Base-by-base conservation (phyloP, 139 green algal genomes). In the Nannochloris sp. region DNA sequence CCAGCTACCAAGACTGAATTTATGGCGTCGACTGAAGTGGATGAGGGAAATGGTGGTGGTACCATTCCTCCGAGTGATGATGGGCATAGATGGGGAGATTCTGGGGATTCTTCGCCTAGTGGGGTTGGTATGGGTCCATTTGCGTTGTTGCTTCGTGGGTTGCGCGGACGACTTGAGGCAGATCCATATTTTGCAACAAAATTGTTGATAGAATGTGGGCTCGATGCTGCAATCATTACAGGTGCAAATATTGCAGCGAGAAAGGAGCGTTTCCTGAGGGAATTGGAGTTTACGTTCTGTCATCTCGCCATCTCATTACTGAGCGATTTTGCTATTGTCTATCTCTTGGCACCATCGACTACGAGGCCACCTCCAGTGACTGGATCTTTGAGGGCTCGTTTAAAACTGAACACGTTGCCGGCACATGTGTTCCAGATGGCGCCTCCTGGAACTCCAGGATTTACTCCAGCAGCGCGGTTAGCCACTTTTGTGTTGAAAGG, bases 291-390 rank as follows among this genome's bases (percentile, higher is more conserved):
- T 62, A 65, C 63, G 11, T 40, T 69, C 14, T 74, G 48, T 37
- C 67, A 74, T 62, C 59, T 74, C 12, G 46, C 44, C 13, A 43
- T 74, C 12, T 69, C 60, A 28, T 59, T 74, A 36, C 31, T 74
- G 1, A 68, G 53, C 23, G 60, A 74, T 50, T 74, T 69, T 59
- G 67, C 67, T 13, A 59, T 74, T 20, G 67, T 74, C n/a, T 74
- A 74, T 46, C 37, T 74, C 14, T 65, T 74, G 31, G 67, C 67
- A 10, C 60, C 67, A 20, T 50, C 59, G 0, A 29, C 29, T 12
- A n/a, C 14, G 13, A 59, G 50, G 12, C 50, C 50, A 16, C 46
- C 46, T 20, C 17, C 46, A 28, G n/a, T 53, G n/a, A n/a, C 43
- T 58, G 66, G 58, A 14, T n/a, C 14, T 14, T 23, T 67, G 17